Evolutionary conservation across 495 filamentous ascomycete genomes (phyloP), one percentile per base, ranked within the genome.

Genomic region (Hypoxylon cercidicola): DNA sequence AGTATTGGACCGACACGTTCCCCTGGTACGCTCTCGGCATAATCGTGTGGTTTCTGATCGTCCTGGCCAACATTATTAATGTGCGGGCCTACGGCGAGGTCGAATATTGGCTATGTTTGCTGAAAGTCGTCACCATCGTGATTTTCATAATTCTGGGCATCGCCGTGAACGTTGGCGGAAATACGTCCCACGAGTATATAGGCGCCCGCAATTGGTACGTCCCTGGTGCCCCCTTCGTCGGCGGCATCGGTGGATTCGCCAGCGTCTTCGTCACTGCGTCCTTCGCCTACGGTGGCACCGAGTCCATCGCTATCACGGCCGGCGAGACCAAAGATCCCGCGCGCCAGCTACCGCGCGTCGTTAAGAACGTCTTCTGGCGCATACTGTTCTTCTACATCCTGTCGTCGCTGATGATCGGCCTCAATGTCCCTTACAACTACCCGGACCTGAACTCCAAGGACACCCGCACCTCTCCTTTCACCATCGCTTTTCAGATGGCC

Each of bases 121-220:
- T 90, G 69, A 90, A 90, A 62, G 84, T 90, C 47, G 72, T 90
- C 59, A 86, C 85, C 40, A 84, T 90, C 48, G 69, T 90, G 28
- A 87, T 89, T 12, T 73, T 87, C 28, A 75, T 87, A 37, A 77
- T 86, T 41, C 66, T 85, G 21, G 82, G 83, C 15, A 73, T 90
- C 58, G 80, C 87, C 37, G 78, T 89, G 16, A 83, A 86, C 60
- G 80, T 84, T 23, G 86, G 87, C 12, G 87, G 85, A 40, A 84
- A 83, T 19, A 64, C 66, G 78, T 79, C 85, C 4, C 80, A 84
- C 37, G 82, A 86, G 40, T 75, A 83, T 32, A 74, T 87, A 13
- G 87, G 87, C 2, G 89, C 88, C 65, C 77, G 83, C 19, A 89
- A 87, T 73, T 90, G 87, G 87, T 30, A 76, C 68, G 7, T 72